A percentile compares a stretch with the other conserved stretches of the same genome.
These are phyloP conservation scores for Cenchrus americanus DNA, from an alignment of 176 grass and related monocot species.

Conservation along the genomic window DNA sequence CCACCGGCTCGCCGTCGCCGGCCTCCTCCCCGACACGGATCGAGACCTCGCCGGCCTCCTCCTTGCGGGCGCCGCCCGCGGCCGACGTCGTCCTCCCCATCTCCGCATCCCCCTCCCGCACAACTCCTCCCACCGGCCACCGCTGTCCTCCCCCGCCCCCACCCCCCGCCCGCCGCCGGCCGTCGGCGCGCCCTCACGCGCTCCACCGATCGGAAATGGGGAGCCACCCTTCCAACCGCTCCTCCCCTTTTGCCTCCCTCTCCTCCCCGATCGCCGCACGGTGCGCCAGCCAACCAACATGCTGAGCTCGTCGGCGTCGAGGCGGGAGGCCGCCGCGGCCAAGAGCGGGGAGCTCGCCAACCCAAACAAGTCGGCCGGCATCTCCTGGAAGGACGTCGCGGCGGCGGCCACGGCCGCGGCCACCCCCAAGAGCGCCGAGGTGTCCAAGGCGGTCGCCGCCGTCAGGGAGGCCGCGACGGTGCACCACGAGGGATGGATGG, in stretches of 20 bases:
- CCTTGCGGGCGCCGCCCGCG: too few relatives aligned
- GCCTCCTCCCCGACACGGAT: too few relatives aligned
- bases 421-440: constrained; percentile 29
- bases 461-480: constrained; percentile 42
- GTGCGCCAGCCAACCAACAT: constrained; percentile 7
- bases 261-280: neutral
- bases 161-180: too few relatives aligned
- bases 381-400: constrained; percentile 35
- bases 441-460: constrained; percentile 35
- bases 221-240: constrained; percentile 26
- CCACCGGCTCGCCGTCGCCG: too few relatives aligned
- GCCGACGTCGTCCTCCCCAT: too few relatives aligned
- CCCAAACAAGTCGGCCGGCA: neutral
- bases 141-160: too few relatives aligned
- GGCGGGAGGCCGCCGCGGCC: constrained; percentile 29
- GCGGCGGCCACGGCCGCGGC: constrained; percentile 29
- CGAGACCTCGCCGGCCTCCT: too few relatives aligned
- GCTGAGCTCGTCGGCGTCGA: constrained; percentile 38
- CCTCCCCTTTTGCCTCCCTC: neutral
- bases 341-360: constrained; percentile 20
- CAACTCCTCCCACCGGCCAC: too few relatives aligned
- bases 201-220: too few relatives aligned
- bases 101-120: too few relatives aligned
- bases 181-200: too few relatives aligned
- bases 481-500: constrained; percentile 69